These are phyloP conservation scores for Penicillium verhagenii DNA, from an alignment of 495 filamentous ascomycete genomes.

Conservation along the genomic window DNA sequence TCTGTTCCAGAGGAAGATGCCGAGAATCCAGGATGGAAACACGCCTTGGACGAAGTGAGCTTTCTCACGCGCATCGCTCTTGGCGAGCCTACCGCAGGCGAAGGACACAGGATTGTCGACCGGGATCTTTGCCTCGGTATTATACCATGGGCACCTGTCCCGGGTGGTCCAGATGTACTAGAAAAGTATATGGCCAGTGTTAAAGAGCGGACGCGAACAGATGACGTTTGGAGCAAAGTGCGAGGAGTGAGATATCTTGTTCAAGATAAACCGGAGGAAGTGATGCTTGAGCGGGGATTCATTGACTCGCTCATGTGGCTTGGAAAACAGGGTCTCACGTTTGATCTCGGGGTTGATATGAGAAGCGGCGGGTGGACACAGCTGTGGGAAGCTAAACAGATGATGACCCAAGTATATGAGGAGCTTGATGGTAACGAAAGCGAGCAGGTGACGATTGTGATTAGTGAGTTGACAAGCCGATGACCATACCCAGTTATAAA, in stretches of 20 bases:
- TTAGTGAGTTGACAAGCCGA: slow-evolving; percentile 52
- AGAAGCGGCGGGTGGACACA: slow-evolving; percentile 66
- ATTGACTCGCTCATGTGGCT: slow-evolving; percentile 68
- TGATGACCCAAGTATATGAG: slow-evolving; percentile 64
- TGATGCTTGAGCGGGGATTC: slow-evolving; percentile 59
- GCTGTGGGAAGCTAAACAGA: slow-evolving; percentile 66
- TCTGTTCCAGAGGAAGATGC: slow-evolving; percentile 37
- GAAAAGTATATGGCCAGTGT: slow-evolving; percentile 52
- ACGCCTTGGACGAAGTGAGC: slow-evolving; percentile 69
- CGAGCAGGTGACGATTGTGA: slow-evolving; percentile 58
- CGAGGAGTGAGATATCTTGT: slow-evolving; percentile 78
- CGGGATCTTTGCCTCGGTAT: slow-evolving; percentile 58
- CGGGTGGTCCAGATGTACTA: slow-evolving; percentile 51
- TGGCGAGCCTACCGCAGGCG: slow-evolving; percentile 53
- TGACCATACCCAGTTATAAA: not conserved
- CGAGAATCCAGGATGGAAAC: slow-evolving; percentile 43
- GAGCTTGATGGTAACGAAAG: slow-evolving; percentile 52
- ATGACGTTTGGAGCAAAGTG: slow-evolving; percentile 50
- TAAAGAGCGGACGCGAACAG: slow-evolving; percentile 23
- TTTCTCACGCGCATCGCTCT: slow-evolving; percentile 63
- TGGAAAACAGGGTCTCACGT: slow-evolving; percentile 59
- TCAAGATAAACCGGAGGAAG: slow-evolving; percentile 68
- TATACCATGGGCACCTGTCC: slow-evolving; percentile 80
- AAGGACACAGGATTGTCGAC: slow-evolving; percentile 57
- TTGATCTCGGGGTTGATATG: slow-evolving; percentile 82